These are phyloP conservation scores for Hirsutella minnesotensis DNA, from an alignment of 2,329 filamentous ascomycete species.

Conservation along the genomic window DNA sequence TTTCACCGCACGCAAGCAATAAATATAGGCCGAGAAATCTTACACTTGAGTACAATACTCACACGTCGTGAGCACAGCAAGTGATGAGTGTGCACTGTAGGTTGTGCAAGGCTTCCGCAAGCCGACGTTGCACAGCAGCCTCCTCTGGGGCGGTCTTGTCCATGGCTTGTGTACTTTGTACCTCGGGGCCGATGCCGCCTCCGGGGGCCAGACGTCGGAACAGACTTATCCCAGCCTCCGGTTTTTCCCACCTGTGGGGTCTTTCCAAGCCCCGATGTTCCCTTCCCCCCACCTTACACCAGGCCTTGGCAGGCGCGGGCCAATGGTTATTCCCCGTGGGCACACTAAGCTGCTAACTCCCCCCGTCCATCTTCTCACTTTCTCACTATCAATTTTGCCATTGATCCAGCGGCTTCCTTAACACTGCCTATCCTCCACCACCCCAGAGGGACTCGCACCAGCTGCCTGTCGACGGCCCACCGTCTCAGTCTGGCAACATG, in stretches of 20 bases:
- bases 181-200: too few species aligned
- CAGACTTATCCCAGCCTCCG: constrained; percentile 7
- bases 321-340: too few species aligned
- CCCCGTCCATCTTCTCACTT: constrained; percentile 21
- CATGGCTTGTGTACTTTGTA: too few species aligned
- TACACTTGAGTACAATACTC: too few species aligned
- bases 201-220: constrained; percentile 2
- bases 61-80: too few species aligned
- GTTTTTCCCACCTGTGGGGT: neutral
- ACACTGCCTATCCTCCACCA: constrained; percentile 18
- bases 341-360: constrained; percentile 5
- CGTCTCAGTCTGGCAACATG: constrained; percentile 3
- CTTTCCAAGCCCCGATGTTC: constrained; percentile 7
- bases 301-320: too few species aligned
- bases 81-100: too few species aligned
- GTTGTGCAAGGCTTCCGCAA: too few species aligned
- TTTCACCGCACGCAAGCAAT: too few species aligned
- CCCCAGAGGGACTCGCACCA: neutral
- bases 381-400: constrained; percentile 30
- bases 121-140: too few species aligned
- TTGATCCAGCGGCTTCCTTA: constrained; percentile 22
- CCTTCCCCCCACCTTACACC: constrained; percentile 9
- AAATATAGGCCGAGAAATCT: too few species aligned
- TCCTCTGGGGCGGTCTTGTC: too few species aligned
- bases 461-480: constrained; percentile 3